Conservation (phyloP, 257 asterid species). For the Buddleja alternifolia region DNA sequence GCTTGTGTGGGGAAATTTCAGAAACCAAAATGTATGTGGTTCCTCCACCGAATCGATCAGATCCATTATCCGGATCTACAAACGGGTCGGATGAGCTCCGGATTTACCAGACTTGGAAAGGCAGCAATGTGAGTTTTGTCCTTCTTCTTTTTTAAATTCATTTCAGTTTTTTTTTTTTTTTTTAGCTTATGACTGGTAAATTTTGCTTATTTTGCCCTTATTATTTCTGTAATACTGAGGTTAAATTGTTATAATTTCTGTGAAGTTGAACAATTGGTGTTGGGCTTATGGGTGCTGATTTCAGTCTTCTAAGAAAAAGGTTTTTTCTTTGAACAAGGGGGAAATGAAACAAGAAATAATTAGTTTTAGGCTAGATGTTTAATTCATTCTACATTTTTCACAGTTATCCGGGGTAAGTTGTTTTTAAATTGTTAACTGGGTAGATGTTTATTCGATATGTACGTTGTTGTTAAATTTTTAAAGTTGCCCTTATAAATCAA, state of each 20-base stretch:
- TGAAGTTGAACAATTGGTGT: not conserved
- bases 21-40: conserved; percentile 68
- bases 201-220: not conserved
- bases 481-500: not conserved
- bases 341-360: not conserved
- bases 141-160: not conserved
- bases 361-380: not conserved
- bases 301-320: not conserved
- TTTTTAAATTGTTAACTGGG: not conserved
- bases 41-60: conserved; percentile 82
- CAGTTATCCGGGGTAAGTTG: not conserved
- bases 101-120: conserved; percentile 95
- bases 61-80: conserved; percentile 78
- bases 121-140: conserved; percentile 77
- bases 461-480: conserved; percentile 3
- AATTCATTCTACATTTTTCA: not conserved
- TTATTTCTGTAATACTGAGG: not conserved
- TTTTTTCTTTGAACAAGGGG: too few relatives aligned
- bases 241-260: not conserved
- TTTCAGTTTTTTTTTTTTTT: not conserved
- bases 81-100: conserved; percentile 61
- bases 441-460: too few relatives aligned
- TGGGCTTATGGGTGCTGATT: conserved; percentile 23
- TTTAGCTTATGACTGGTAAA: not conserved
- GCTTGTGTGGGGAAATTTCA: conserved; percentile 36